phyloP scores from a whole-genome alignment of 306 rosid genomes.

The Vachellia collinsii region DNA sequence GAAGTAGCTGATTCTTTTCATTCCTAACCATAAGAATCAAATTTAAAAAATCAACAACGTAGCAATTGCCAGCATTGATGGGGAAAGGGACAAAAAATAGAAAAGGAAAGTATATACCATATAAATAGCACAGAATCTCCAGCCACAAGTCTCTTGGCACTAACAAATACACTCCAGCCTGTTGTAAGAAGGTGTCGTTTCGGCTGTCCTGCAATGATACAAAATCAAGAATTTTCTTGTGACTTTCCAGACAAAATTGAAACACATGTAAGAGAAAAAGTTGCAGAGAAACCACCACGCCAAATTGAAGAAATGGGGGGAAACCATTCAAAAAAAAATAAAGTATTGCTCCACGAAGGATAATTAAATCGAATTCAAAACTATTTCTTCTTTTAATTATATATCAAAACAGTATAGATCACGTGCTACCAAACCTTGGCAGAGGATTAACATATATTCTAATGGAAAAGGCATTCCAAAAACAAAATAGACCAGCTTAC shows the following conservation, averaged over 20 bases:
- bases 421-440: background rate
- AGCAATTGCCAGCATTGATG: slow-evolving; percentile 12
- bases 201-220: slow-evolving; percentile 80
- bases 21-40: slow-evolving; percentile 55
- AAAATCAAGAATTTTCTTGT: slow-evolving; percentile 3
- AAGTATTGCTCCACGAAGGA: background rate
- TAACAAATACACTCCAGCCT: slow-evolving; percentile 96
- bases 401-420: background rate
- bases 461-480: background rate
- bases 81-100: slow-evolving; percentile 14
- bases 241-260: slow-evolving; percentile 1
- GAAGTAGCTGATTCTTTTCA: slow-evolving; percentile 89
- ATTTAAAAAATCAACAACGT: slow-evolving; percentile 22
- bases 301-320: background rate
- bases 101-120: slow-evolving; percentile 55
- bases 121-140: slow-evolving; percentile 97
- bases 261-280: slow-evolving; percentile 7
- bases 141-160: slow-evolving; percentile 93
- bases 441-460: background rate
- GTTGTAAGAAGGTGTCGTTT: slow-evolving; percentile 96
- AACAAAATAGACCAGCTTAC: background rate
- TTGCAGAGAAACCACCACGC: slow-evolving; percentile 1
- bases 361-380: background rate
- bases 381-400: background rate
- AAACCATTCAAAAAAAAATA: background rate